These are phyloP conservation scores for Ceratocystis variospora DNA, from an alignment of 2,329 filamentous ascomycete genomes.

Conservation along the genomic window DNA sequence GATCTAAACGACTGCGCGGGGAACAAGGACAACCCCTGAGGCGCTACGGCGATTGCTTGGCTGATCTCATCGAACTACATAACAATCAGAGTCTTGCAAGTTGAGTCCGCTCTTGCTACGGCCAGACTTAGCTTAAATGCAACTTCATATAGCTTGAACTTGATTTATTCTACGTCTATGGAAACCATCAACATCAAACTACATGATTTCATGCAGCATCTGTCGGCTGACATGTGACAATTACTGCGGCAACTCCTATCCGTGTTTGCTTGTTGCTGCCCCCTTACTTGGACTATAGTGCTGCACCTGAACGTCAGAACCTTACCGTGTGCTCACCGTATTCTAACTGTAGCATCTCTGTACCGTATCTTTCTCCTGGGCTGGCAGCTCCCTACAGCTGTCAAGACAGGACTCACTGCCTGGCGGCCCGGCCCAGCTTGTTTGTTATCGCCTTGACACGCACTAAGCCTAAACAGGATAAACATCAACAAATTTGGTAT, in stretches of 20 bases:
- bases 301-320: not conserved
- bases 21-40: too few relatives aligned
- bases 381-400: not conserved
- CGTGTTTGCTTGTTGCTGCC: not conserved
- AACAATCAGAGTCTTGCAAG: too few relatives aligned
- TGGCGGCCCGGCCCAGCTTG: not conserved
- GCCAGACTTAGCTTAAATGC: too few relatives aligned
- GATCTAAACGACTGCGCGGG: too few relatives aligned
- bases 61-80: too few relatives aligned
- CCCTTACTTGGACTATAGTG: not conserved
- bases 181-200: too few relatives aligned
- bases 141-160: too few relatives aligned
- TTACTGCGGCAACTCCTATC: not conserved
- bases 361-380: not conserved
- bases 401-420: not conserved
- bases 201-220: too few relatives aligned
- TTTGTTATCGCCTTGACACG: slow-evolving; percentile 7
- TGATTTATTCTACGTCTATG: too few relatives aligned
- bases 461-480: slow-evolving; percentile 5
- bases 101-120: too few relatives aligned
- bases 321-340: not conserved
- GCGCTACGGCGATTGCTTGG: too few relatives aligned
- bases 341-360: not conserved
- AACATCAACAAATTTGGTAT: slow-evolving; percentile 14
- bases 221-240: not conserved